These are phyloP conservation scores for Verticillium longisporum DNA, from an alignment of 2,329 filamentous ascomycete genomes.

Conservation along the genomic window DNA sequence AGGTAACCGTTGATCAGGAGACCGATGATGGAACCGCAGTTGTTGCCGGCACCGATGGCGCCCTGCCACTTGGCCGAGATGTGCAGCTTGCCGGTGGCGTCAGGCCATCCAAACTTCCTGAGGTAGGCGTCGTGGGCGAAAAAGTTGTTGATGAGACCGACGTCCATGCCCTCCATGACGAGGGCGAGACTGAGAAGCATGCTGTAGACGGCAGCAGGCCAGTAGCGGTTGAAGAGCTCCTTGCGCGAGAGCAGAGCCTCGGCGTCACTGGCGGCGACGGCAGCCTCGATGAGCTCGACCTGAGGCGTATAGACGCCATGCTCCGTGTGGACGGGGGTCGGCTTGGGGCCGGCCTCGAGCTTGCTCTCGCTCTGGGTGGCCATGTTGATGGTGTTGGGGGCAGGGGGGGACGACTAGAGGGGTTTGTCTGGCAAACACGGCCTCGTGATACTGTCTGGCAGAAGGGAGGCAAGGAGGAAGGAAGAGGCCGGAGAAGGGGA, in stretches of 20 bases:
- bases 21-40: slow-evolving; percentile 34
- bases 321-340: neutral
- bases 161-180: slow-evolving; percentile 27
- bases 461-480: too few relatives aligned
- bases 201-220: slow-evolving; percentile 19
- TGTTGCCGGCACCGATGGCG: slow-evolving; percentile 30
- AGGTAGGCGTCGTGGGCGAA: slow-evolving; percentile 23
- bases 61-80: slow-evolving; percentile 37
- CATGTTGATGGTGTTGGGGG: neutral
- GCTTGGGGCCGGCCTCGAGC: neutral
- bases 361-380: neutral
- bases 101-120: slow-evolving; percentile 24
- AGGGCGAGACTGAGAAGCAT: slow-evolving; percentile 21
- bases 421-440: too few relatives aligned
- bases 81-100: slow-evolving; percentile 26
- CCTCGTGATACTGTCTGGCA: too few relatives aligned
- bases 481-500: neutral
- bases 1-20: slow-evolving; percentile 32
- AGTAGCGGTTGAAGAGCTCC: slow-evolving; percentile 22
- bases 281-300: slow-evolving; percentile 24
- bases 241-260: slow-evolving; percentile 20
- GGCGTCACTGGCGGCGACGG: slow-evolving; percentile 19
- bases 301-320: slow-evolving; percentile 13
- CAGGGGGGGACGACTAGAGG: too few relatives aligned
- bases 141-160: slow-evolving; percentile 30